phyloP scores from a whole-genome alignment of 768 basidiomycete species.

The Lepiota brunneoincarnata region DNA sequence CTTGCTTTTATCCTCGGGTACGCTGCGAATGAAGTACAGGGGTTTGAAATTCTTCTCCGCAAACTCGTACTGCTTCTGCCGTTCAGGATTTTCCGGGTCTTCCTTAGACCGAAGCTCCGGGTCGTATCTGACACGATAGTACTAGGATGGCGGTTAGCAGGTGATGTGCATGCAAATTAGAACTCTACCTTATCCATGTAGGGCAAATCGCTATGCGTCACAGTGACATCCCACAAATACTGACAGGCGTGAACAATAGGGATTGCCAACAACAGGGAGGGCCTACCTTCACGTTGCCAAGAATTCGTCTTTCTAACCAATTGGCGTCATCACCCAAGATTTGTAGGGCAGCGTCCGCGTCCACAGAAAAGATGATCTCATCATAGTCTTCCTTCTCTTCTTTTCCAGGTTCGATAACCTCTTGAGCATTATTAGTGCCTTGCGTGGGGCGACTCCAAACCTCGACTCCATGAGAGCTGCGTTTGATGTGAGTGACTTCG shows the following conservation, averaged over 20 bases:
- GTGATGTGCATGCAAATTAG: background rate
- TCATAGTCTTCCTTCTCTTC: conserved; percentile 23
- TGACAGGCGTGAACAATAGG: conserved; percentile 1
- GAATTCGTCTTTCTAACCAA: conserved; percentile 26
- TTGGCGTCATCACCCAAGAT: conserved; percentile 23
- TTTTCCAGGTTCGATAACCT: conserved; percentile 24
- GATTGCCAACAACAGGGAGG: background rate
- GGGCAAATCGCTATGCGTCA: conserved; percentile 45
- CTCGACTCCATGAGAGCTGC: conserved; percentile 18
- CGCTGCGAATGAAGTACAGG: conserved; percentile 45
- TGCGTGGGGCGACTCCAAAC: conserved; percentile 25
- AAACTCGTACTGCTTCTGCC: conserved; percentile 29
- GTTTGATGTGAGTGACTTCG: conserved; percentile 26
- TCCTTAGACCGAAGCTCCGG: conserved; percentile 27
- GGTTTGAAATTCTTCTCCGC: conserved; percentile 39
- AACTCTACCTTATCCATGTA: conserved; percentile 43
- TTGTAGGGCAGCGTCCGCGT: conserved; percentile 24
- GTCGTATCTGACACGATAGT: conserved; percentile 38
- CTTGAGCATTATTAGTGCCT: conserved; percentile 26
- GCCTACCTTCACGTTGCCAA: conserved; percentile 28
- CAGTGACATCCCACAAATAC: conserved; percentile 45
- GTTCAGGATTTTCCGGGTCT: conserved; percentile 22
- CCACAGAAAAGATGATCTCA: conserved; percentile 25
- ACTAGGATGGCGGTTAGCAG: conserved; percentile 20
- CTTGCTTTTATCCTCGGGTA: conserved; percentile 39